A percentile compares a stretch with the other conserved stretches of the same genome.
Conservation (phyloP, 164 flowering plant genomes). For the Magnolia changhungtana region DNA sequence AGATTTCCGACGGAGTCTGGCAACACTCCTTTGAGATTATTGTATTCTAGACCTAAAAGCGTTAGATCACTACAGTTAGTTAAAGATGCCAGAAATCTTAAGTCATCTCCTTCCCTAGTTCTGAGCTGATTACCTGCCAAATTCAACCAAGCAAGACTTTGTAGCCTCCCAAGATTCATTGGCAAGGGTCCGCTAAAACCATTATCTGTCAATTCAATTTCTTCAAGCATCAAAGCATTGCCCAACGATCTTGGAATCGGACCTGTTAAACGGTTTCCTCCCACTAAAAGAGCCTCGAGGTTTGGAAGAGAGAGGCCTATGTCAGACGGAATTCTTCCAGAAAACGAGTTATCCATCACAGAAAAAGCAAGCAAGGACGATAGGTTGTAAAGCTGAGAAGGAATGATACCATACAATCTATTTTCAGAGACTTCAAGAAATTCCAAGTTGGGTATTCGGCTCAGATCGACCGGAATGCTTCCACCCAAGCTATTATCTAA, state of each 20-base stretch:
- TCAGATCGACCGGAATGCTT: background rate
- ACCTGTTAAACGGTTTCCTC: constrained; percentile 11
- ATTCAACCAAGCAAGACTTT: constrained; percentile 5
- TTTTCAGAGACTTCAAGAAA: background rate
- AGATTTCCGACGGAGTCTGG: background rate
- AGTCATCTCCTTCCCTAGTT: constrained; percentile 8
- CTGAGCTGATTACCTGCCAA: constrained; percentile 22
- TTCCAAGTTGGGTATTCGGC: background rate
- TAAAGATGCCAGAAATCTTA: constrained; percentile 9
- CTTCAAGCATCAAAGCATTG: constrained; percentile 10
- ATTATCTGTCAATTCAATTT: constrained; percentile 11
- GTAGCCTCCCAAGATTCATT: constrained; percentile 15
- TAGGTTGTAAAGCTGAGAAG: background rate
- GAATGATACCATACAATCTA: background rate
- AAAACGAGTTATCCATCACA: background rate
- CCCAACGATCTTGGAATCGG: constrained; percentile 16
- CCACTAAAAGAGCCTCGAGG: constrained; percentile 7
- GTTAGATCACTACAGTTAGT: constrained; percentile 9
- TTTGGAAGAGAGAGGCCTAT: constrained; percentile 14
- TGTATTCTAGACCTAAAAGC: background rate
- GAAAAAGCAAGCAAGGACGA: background rate
- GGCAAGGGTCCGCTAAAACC: constrained; percentile 13
- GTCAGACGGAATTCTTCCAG: constrained; percentile 13
- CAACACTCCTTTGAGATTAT: constrained; percentile 26
- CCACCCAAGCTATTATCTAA: background rate